Percentiles rank a stretch among this genome's conserved stretches.
Evolutionary conservation across 257 asterid genomes (phyloP).

Genomic region (Ligustrum vulgare): DNA sequence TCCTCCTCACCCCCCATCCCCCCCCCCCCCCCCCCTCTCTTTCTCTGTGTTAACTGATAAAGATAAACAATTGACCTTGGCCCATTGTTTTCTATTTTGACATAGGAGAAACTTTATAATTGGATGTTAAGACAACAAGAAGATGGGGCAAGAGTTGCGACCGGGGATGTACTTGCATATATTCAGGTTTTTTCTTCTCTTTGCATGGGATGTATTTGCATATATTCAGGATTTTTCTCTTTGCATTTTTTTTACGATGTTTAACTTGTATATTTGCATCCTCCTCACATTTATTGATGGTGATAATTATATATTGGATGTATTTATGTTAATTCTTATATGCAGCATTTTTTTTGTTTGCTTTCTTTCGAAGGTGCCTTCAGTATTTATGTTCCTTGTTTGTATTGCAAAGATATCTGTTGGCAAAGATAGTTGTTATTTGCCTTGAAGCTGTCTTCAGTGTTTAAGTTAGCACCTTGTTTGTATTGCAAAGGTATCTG

Average conservation of each 20-base stretch:
- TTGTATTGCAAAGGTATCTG: background rate
- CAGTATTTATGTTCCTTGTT: background rate
- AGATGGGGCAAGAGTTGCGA: conserved; percentile 49
- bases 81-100: background rate
- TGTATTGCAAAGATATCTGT: background rate
- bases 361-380: background rate
- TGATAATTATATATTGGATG: background rate
- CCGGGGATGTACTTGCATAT: conserved; percentile 55
- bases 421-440: background rate
- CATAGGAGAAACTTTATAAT: conserved; percentile 57
- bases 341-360: background rate
- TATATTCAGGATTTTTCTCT: conserved; percentile 50
- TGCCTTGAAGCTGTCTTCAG: background rate
- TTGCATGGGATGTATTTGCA: conserved; percentile 38
- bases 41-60: background rate
- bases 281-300: background rate
- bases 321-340: background rate
- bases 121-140: conserved; percentile 65
- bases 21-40: background rate
- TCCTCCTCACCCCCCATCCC: background rate
- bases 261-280: background rate
- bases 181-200: conserved; percentile 44
- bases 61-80: background rate
- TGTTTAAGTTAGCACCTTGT: background rate
- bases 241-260: background rate